Conservation (phyloP, 768 basidiomycete species). For the Boletus edulis region DNA sequence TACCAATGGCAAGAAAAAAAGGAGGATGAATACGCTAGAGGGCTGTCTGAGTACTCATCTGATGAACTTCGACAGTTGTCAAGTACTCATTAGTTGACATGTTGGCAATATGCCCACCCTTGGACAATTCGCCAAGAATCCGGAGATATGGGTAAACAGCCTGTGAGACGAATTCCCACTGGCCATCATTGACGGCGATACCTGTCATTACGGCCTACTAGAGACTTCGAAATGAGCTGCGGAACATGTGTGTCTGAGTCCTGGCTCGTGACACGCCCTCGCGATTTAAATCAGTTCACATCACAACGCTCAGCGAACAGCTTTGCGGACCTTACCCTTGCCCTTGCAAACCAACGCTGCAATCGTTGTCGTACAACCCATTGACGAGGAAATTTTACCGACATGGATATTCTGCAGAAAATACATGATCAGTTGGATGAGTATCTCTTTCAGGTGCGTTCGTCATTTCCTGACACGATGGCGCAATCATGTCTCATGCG, state of each 20-base stretch:
- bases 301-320: not conserved
- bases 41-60: no score
- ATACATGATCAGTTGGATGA: conserved; percentile 20
- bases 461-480: conserved; percentile 14
- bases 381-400: not conserved
- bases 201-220: not conserved
- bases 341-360: conserved; percentile 3
- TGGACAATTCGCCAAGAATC: no score
- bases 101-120: no score
- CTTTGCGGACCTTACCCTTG: not conserved
- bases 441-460: conserved; percentile 19
- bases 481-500: conserved; percentile 36
- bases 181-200: not conserved
- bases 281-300: not conserved
- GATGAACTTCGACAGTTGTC: no score
- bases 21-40: no score
- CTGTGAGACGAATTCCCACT: not conserved
- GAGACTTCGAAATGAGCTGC: not conserved
- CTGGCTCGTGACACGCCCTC: conserved; percentile 9
- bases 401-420: conserved; percentile 15
- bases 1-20: no score
- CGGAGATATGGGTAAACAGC: no score
- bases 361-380: not conserved
- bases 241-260: not conserved
- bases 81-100: no score